Base-by-base conservation (phyloP, 352 stramenopile genomes). In the Phytophthora cajani region DNA sequence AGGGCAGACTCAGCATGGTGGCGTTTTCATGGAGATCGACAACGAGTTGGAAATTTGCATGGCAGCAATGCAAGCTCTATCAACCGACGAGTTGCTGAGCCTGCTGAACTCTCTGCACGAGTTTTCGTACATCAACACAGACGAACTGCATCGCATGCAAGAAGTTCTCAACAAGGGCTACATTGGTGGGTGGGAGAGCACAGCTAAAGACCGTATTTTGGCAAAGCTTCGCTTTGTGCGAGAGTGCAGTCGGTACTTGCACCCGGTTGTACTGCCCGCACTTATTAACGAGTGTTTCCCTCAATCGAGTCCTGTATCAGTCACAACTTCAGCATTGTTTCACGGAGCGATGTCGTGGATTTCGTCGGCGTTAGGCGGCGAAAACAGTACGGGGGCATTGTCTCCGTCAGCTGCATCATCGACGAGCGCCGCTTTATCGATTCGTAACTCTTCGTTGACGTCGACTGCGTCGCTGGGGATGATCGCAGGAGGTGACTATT, bases 131-230 rank as follows among this genome's bases (percentile, higher is more conserved):
- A 89, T 95, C 53, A 95, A 89, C 47, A 71, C 60, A 4, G 83
- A 92, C n/a, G 88, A 95, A 67, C 66, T 78, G 5, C 73, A 87
- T 67, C 75, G 80, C 9, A 88, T 95, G 66, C 85, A 89, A 66
- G 86, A 93, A 58, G 69, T 95, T 30, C 78, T 95, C 7, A 87
- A 93, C 51, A 90, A 92, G 47, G 88, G 88, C 0, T 93, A 93
- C 53, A 93, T 95, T 27, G 86, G 84, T 49, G 84, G 85, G 2
- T 93, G 88, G 88, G 88, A 93, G 58, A 78, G 65, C 19, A 89
- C 80, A 1, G 86, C 88, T 27, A 93, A 93, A 65, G 25, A 72
- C 3, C 82, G 85, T 23, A 85, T 96, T 4, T 23, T 93, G 30
- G 71, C 73, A 4, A 91, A 93, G 56, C 69, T 96, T 38, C 80